These are phyloP conservation scores for Rhizopus stolonifer DNA, from an alignment of 371 early-diverging fungal genomes.

Conservation along the genomic window DNA sequence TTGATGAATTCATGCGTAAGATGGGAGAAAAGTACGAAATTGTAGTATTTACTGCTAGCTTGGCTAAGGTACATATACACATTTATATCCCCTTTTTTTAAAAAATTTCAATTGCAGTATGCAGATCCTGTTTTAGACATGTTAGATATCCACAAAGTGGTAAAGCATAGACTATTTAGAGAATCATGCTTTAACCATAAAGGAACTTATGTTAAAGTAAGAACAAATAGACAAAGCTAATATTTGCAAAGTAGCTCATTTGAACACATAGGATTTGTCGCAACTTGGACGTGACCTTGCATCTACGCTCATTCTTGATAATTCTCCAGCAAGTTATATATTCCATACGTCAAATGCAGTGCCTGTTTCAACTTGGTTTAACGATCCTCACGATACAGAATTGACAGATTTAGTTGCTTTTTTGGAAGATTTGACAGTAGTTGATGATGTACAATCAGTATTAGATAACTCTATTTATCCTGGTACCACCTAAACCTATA, in stretches of 20 bases:
- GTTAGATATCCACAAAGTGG: slow-evolving; percentile 82
- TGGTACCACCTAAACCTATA: slow-evolving; percentile 7
- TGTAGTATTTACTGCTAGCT: slow-evolving; percentile 94
- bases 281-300: slow-evolving; percentile 85
- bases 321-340: slow-evolving; percentile 89
- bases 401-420: slow-evolving; percentile 90
- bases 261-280: slow-evolving; percentile 63
- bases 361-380: slow-evolving; percentile 93
- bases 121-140: slow-evolving; percentile 96
- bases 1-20: slow-evolving; percentile 86
- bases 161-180: slow-evolving; percentile 91
- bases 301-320: slow-evolving; percentile 82
- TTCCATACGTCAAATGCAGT: slow-evolving; percentile 96
- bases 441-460: slow-evolving; percentile 87
- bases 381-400: slow-evolving; percentile 93
- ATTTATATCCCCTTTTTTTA: not conserved
- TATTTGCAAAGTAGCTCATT: slow-evolving; percentile 2
- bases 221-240: not conserved
- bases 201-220: slow-evolving; percentile 95
- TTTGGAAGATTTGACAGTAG: slow-evolving; percentile 83
- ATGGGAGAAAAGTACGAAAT: slow-evolving; percentile 91
- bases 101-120: slow-evolving; percentile 61
- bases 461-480: slow-evolving; percentile 55
- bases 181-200: slow-evolving; percentile 94
- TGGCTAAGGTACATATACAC: slow-evolving; percentile 74